phyloP scores from a whole-genome alignment of 768 basidiomycete species.

The Podaxis sp. region DNA sequence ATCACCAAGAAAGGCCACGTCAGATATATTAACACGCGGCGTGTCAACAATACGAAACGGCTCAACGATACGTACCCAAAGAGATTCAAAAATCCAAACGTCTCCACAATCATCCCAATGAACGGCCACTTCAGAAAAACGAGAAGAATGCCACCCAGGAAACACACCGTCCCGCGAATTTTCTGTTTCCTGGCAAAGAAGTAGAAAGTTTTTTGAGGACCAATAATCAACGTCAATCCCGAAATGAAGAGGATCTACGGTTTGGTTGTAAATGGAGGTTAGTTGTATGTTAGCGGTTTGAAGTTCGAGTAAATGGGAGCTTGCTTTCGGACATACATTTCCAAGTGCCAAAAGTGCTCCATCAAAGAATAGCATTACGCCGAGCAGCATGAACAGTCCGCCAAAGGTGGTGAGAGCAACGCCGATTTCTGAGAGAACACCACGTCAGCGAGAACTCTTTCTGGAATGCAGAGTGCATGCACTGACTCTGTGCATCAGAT shows the following conservation, averaged over 20 bases:
- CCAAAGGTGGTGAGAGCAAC: conserved; percentile 97
- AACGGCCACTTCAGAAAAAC: conserved; percentile 97
- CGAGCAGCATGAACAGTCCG: conserved; percentile 92
- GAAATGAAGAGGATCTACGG: conserved; percentile 90
- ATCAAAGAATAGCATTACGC: conserved; percentile 96
- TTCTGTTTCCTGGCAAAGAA: conserved; percentile 98
- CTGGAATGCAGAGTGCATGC: not conserved
- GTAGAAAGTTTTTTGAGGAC: conserved; percentile 94
- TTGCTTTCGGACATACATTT: conserved; percentile 56
- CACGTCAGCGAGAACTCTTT: conserved; percentile 7
- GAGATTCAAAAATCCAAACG: conserved; percentile 94
- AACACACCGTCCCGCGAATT: conserved; percentile 84
- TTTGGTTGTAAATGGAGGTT: not conserved
- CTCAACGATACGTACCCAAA: conserved; percentile 69
- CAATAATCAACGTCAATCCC: conserved; percentile 95
- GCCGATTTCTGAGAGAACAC: conserved; percentile 71
- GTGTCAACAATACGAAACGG: not conserved
- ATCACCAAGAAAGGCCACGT: conserved; percentile 3
- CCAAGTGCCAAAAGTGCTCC: conserved; percentile 95
- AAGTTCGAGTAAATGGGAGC: not conserved
- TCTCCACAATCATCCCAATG: conserved; percentile 90
- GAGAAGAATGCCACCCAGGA: conserved; percentile 86
- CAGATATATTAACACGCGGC: not conserved
- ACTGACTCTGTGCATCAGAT: conserved; percentile 64
- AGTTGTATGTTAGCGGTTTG: not conserved